Conservation (phyloP, 2,329 filamentous ascomycete genomes). For the Davidsoniella australis region DNA sequence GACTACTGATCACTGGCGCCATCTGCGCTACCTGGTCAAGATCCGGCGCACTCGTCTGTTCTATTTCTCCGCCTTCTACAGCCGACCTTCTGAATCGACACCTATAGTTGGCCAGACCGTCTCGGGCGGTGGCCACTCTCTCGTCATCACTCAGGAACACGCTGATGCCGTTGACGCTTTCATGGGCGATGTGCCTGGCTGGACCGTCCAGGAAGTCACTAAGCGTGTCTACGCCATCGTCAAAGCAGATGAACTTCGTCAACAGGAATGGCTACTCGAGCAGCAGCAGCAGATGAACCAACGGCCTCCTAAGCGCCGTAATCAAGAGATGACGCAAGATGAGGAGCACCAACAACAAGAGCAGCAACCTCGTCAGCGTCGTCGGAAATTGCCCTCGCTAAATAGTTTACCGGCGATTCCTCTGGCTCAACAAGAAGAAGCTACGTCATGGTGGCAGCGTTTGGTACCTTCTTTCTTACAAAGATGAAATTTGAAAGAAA, state of each 20-base stretch:
- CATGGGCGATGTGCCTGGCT: constrained; percentile 26
- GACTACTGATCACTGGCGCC: constrained; percentile 35
- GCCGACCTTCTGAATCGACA: constrained; percentile 15
- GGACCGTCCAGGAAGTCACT: constrained; percentile 31
- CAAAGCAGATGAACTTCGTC: constrained; percentile 11
- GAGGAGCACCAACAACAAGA: neutral
- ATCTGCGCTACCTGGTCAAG: constrained; percentile 34
- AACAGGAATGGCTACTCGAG: constrained; percentile 7
- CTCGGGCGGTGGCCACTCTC: constrained; percentile 26
- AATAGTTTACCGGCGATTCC: too few species aligned
- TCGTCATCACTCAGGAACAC: constrained; percentile 38
- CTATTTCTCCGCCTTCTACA: constrained; percentile 18
- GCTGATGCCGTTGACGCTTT: constrained; percentile 41
- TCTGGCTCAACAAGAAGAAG: neutral
- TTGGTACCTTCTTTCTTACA: constrained; percentile 4
- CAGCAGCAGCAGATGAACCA: neutral
- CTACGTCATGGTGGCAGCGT: constrained; percentile 2
- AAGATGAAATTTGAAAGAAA: too few species aligned
- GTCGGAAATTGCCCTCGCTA: too few species aligned
- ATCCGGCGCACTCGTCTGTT: constrained; percentile 27
- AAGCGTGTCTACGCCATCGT: constrained; percentile 31
- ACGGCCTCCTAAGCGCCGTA: too few species aligned
- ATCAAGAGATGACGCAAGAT: too few species aligned
- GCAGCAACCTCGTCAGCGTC: neutral
- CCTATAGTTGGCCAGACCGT: constrained; percentile 32